Conservation (phyloP, 2,329 filamentous ascomycete genomes). For the Fusarium sp. region DNA sequence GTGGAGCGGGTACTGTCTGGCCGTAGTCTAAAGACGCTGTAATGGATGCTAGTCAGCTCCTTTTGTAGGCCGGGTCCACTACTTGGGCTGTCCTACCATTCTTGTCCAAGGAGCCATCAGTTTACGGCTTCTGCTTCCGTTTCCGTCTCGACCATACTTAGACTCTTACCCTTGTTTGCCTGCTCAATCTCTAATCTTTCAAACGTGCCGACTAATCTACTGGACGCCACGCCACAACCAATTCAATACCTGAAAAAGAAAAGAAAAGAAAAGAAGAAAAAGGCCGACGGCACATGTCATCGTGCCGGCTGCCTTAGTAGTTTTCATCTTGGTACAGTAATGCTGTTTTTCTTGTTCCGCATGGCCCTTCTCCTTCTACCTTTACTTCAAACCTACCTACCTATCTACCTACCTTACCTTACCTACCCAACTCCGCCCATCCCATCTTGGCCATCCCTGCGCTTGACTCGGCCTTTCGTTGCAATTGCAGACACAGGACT, state of each 20-base stretch:
- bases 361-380: background rate
- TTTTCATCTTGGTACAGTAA: background rate
- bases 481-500: slow-evolving; percentile 20
- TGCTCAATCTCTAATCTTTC: slow-evolving; percentile 14
- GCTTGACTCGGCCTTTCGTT: slow-evolving; percentile 26
- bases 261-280: background rate
- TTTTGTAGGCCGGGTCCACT: slow-evolving; percentile 28
- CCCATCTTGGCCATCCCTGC: slow-evolving; percentile 11
- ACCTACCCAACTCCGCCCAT: slow-evolving; percentile 23
- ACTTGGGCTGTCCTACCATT: slow-evolving; percentile 18
- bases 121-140: slow-evolving; percentile 32
- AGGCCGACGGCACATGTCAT: background rate
- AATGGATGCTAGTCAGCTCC: background rate
- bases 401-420: slow-evolving; percentile 6
- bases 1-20: background rate
- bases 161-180: slow-evolving; percentile 7
- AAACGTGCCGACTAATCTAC: slow-evolving; percentile 2
- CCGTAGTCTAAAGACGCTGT: background rate
- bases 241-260: background rate
- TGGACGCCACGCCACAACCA: background rate
- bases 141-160: slow-evolving; percentile 22
- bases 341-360: background rate
- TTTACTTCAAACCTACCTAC: background rate
- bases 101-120: slow-evolving; percentile 31
- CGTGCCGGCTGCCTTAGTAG: background rate